phyloP scores from a whole-genome alignment of 2,329 filamentous ascomycete species.

The Mycosphaerella sp. region DNA sequence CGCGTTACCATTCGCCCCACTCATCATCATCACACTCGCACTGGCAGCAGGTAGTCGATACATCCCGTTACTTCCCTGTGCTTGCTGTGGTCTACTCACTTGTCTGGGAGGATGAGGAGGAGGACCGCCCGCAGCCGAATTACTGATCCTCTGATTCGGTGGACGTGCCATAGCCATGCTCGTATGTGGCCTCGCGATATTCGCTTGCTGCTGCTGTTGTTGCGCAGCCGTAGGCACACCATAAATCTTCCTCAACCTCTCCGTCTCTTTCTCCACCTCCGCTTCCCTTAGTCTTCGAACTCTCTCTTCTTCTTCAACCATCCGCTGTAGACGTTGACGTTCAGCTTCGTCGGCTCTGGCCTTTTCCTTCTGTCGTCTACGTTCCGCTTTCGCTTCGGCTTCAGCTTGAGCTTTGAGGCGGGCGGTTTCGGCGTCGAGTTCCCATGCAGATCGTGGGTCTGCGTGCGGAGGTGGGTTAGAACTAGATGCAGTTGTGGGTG shows the following conservation, averaged over 20 bases:
- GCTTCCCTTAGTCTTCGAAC: conserved; percentile 47
- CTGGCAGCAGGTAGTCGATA: conserved; percentile 31
- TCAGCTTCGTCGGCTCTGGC: conserved; percentile 53
- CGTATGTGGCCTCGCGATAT: conserved; percentile 5
- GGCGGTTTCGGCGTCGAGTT: conserved; percentile 47
- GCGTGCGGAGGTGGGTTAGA: conserved; percentile 32
- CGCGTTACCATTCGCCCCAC: conserved; percentile 27
- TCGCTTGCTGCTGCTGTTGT: conserved; percentile 12
- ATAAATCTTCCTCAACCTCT: conserved; percentile 62
- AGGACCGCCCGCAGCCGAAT: too few species aligned
- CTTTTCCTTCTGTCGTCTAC: conserved; percentile 47
- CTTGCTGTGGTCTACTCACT: not conserved
- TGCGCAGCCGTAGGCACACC: conserved; percentile 53
- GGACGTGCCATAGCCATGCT: conserved; percentile 6
- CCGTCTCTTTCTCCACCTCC: conserved; percentile 66
- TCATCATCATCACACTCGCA: conserved; percentile 33
- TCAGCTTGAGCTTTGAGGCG: conserved; percentile 41
- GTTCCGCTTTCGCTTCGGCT: conserved; percentile 45
- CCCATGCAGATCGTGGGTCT: conserved; percentile 50
- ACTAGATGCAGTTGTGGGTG: conserved; percentile 19
- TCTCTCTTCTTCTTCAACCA: conserved; percentile 51
- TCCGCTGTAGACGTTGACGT: conserved; percentile 52
- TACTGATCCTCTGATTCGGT: conserved; percentile 4
- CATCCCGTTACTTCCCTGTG: conserved; percentile 22
- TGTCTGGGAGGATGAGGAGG: not conserved